Base-by-base conservation (phyloP, 331 rosid species). In the Acacia concinna region DNA sequence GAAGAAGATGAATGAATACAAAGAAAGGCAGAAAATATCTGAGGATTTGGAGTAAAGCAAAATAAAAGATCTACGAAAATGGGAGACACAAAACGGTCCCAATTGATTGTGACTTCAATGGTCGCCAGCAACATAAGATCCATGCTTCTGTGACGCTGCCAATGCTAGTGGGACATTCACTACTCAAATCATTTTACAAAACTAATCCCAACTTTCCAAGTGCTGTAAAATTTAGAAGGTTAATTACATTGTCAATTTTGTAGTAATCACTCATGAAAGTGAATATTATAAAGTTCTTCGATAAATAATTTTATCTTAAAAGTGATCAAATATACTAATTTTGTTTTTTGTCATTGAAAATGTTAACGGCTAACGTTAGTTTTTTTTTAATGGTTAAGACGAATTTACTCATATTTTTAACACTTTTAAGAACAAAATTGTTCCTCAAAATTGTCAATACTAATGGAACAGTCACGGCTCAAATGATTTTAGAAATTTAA, bases 61-160 rank as follows among this genome's bases (percentile, higher is more conserved):
- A n/a, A 8, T 3, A 6, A 56, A 25, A 56, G 28, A 4, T 56
- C 28, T 56, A 0, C 6, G 2, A 18, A 56, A 23, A 10, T 23
- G 63, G 63, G 17, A 9, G 63, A 56, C 57, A 56, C 9, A 51
- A 38, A 8, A 78, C 38, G 75, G 75, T 78, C 69, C 69, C 75
- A 27, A 28, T 34, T 68, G 81, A 68, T 54, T 35, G 81, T 38
- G 34, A 68, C 76, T 38, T 68, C 13, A 57, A 68, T 28, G 76
- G 57, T 40, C 23, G 47, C 60, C 62, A 56, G 76, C 57, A 40
- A 11, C 7, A n/a, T 12, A 1, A 6, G 74, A 41, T 20, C 8
- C 63, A 23, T 21, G 15, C 12, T 54, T 23, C 60, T 6, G n/a
- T 6, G 27, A 52, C 13, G 25, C 60, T 52, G 60, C 28, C 12